These are phyloP conservation scores for Sclerotinia glacialis DNA, from an alignment of 2,329 filamentous ascomycete genomes.

Conservation along the genomic window DNA sequence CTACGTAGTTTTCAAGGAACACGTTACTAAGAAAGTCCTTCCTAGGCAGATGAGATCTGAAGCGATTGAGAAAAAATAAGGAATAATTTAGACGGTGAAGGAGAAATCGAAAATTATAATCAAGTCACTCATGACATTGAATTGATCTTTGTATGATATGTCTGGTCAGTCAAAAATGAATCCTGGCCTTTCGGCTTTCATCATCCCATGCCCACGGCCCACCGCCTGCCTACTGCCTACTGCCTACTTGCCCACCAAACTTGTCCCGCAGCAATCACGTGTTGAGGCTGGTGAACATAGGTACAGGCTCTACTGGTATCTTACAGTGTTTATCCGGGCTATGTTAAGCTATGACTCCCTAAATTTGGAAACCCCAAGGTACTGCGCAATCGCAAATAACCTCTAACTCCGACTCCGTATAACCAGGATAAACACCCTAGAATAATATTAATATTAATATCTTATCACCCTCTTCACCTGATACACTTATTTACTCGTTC, in stretches of 20 bases:
- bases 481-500: background rate
- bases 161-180: slow-evolving; percentile 8
- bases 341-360: background rate
- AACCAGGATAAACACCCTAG: background rate
- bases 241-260: too few relatives aligned
- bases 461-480: background rate
- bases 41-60: slow-evolving; percentile 20
- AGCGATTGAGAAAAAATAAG: background rate
- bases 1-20: slow-evolving; percentile 30
- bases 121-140: slow-evolving; percentile 31
- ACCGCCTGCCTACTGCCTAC: too few relatives aligned
- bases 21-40: slow-evolving; percentile 33
- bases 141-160: slow-evolving; percentile 5
- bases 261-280: slow-evolving; percentile 6
- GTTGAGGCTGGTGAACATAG: background rate
- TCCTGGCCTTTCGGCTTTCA: slow-evolving; percentile 15
- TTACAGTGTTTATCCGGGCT: too few relatives aligned
- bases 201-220: background rate
- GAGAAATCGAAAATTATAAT: slow-evolving; percentile 19
- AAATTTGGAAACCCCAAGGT: background rate
- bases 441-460: background rate
- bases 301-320: too few relatives aligned
- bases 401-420: background rate
- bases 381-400: background rate
- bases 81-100: slow-evolving; percentile 23